Base-by-base conservation (phyloP, 257 asterid genomes). In the Anisodus tanguticus region DNA sequence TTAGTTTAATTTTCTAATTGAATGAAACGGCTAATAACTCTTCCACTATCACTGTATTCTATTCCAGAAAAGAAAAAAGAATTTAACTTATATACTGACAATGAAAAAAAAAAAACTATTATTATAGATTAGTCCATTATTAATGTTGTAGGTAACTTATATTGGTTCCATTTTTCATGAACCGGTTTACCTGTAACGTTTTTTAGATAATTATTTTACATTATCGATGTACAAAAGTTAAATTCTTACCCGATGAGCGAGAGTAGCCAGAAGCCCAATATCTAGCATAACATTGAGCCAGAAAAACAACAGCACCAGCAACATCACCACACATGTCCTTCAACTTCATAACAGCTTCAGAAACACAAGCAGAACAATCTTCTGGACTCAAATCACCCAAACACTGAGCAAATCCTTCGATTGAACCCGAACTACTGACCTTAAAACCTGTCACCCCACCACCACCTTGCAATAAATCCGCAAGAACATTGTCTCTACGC, bases 401-500 rank as follows among this genome's bases (percentile, higher is more conserved):
- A 76, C 92, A 90, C 85, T 90, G 91, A 0, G 84, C 87, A 62
- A 82, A 82, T 7, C 92, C 92, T 62, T 85, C 89, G 0, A 90
- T 87, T 2, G 69, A 84, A 6, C 91, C 92, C 0, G 92, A 87
- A 43, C 81, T 71, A 35, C 91, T 87, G 6, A 93, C 93, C 45
- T 93, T 79, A 86, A 90, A 95, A 49, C 93, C 95, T 0, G 19
- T 76, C 19, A 91, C 91, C 53, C 77, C 77, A 69, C 19, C 83
- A 71, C 57, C 57, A 15, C 81, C 91, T 17, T 37, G 85, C 84
- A 95, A 45, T 71, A 76, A 51, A 5, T 89, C 89, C 1, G 83
- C 89, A 2, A 95, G 90, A 74, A 95, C 93, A 2, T 79, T 87
- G 37, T 94, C 98, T 49, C 97, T 92, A 68, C 90, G 89, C 85